A percentile compares a stretch with the other conserved stretches of the same genome.
Conservation (phyloP, 805 yeast genomes). For the Candida koratica region DNA sequence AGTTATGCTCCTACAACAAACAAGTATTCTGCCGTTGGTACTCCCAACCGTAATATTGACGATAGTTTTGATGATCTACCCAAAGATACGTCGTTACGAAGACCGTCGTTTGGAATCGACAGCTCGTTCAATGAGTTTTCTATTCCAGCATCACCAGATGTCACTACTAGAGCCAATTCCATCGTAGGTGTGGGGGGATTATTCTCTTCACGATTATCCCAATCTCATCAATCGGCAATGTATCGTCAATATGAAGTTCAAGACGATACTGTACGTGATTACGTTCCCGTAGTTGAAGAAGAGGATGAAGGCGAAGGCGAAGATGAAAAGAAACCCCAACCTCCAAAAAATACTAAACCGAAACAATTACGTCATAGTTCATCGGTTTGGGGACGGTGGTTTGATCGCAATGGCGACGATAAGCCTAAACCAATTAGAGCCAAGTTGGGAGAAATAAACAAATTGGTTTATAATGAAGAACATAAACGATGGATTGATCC, state of each 20-base stretch:
- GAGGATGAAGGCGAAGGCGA: constrained; percentile 47
- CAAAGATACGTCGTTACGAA: constrained; percentile 12
- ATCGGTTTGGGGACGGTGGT: constrained; percentile 14
- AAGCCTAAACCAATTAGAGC: constrained; percentile 79
- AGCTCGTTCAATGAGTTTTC: constrained; percentile 38
- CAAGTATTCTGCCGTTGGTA: constrained; percentile 1
- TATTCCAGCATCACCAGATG: constrained; percentile 44
- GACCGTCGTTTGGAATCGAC: constrained; percentile 17
- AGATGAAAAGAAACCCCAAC: constrained; percentile 19
- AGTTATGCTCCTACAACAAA: constrained; percentile 27
- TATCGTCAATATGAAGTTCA: constrained; percentile 44
- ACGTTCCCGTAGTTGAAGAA: constrained; percentile 40
- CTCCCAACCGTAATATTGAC: constrained; percentile 22
- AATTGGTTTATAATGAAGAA: constrained; percentile 77
- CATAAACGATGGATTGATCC: constrained; percentile 84
- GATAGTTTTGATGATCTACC: constrained; percentile 28
- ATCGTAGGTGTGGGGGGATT: constrained; percentile 32
- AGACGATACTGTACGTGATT: constrained; percentile 43
- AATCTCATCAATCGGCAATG: constrained; percentile 41
- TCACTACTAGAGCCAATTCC: constrained; percentile 43
- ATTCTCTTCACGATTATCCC: constrained; percentile 39
- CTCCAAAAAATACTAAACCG: constrained; percentile 5
- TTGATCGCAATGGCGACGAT: constrained; percentile 38
- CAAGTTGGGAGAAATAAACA: constrained; percentile 74
- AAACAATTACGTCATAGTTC: constrained; percentile 4